These are phyloP conservation scores for Dendrocalamus latiflorus DNA, from an alignment of 202 grass and related monocot species.

Conservation along the genomic window DNA sequence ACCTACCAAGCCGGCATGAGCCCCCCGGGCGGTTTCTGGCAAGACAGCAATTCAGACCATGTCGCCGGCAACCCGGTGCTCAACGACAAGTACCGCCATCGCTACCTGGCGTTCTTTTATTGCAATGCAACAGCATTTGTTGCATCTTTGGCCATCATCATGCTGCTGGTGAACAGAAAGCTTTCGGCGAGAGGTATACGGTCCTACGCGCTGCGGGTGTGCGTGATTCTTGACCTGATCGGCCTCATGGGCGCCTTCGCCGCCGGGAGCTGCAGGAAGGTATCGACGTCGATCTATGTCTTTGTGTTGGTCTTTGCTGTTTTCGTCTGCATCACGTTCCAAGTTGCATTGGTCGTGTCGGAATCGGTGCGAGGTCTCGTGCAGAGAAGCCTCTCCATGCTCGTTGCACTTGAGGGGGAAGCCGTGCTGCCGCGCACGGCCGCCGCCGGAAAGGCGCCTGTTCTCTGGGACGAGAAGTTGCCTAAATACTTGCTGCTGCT, in stretches of 20 bases:
- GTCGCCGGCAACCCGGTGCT: slow-evolving; percentile 41
- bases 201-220: slow-evolving; percentile 33
- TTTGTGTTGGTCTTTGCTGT: slow-evolving; percentile 32
- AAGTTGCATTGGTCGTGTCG: slow-evolving; percentile 15
- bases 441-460: neutral
- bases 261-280: slow-evolving; percentile 40
- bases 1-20: slow-evolving; percentile 49
- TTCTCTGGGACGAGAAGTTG: slow-evolving; percentile 28
- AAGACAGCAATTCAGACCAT: neutral
- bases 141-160: slow-evolving; percentile 51
- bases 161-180: slow-evolving; percentile 52
- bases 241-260: slow-evolving; percentile 59
- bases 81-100: slow-evolving; percentile 23
- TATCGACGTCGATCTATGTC: slow-evolving; percentile 44
- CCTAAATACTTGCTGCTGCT: slow-evolving; percentile 41
- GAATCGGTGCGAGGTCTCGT: neutral
- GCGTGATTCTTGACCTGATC: slow-evolving; percentile 41
- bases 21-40: slow-evolving; percentile 50
- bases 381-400: neutral
- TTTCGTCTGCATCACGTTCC: slow-evolving; percentile 32
- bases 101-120: slow-evolving; percentile 52
- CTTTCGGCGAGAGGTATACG: slow-evolving; percentile 24
- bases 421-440: neutral
- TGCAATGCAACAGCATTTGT: slow-evolving; percentile 55
- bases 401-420: neutral